Evolutionary conservation across 495 filamentous ascomycete genomes (phyloP), one percentile per base, ranked within the genome.

Genomic region (Penicillium lagena): DNA sequence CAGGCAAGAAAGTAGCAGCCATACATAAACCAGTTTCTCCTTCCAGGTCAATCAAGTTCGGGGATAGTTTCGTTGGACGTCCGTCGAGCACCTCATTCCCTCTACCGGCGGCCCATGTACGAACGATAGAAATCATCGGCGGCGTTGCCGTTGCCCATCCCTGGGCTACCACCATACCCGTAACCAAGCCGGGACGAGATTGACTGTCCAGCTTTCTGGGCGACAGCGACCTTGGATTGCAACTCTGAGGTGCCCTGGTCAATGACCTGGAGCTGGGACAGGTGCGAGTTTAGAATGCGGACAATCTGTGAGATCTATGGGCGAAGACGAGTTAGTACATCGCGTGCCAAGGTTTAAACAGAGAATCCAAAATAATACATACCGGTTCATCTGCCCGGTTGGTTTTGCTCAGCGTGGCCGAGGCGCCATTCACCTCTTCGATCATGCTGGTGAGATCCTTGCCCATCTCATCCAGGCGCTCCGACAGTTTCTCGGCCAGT

Each of bases 371-470:
- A 52, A 33, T 4, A 9, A 10, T 17, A 79, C 89, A 63, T 79
- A 95, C 90, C 52, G 90, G 91, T 71, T 96, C 91, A 64, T 95
- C 89, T 35, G 85, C 74, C 63, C 89, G 91, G 65, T 73, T 85
- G 35, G 84, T 90, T 75, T 91, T 93, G 73, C 80, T 90, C 48
- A 99, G 71, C 6, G 79, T 85, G 22, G 85, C 73, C 8, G 84
- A 89, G 38, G 89, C 89, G 45, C 80, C 79, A 58, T 99, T 99
- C 58, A 97, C 93, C 64, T 96, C 93, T 58, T 95, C 90, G 58
- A 99, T 95, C 90, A 99, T 96, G 66, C 83, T 87, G 34, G 76
- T 77, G 40, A 97, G 70, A 62, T 95, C 89, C 62, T 85, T 88
- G 63, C 88, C 88, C 85, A 95, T 94, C 43, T 89, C 86, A 35